Percentiles rank a stretch among this genome's conserved stretches.
Conservation (phyloP, 495 filamentous ascomycete genomes). For the Elasticomyces elasticus region DNA sequence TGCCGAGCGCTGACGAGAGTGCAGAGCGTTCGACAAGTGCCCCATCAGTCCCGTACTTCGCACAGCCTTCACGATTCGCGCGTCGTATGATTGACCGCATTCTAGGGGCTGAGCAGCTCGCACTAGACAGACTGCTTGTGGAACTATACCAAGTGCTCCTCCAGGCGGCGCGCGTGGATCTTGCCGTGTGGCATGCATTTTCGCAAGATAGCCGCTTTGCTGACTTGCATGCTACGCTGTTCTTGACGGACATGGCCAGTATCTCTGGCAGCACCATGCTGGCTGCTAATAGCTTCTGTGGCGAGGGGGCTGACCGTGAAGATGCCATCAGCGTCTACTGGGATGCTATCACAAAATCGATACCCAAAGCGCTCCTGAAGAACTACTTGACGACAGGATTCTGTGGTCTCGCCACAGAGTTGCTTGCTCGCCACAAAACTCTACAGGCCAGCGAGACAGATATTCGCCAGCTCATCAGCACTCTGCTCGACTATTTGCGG, state of each 20-base stretch:
- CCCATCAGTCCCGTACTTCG: not conserved
- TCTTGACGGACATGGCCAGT: not conserved
- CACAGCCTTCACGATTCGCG: not conserved
- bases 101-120: not conserved
- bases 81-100: not conserved
- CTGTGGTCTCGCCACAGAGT: slow-evolving; percentile 4
- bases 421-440: not conserved
- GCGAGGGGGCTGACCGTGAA: not conserved
- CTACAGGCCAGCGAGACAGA: slow-evolving; percentile 1
- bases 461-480: slow-evolving; percentile 1
- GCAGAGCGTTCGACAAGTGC: slow-evolving; percentile 4
- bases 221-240: slow-evolving; percentile 1
- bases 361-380: not conserved
- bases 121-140: not conserved
- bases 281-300: slow-evolving; percentile 2
- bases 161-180: slow-evolving; percentile 2
- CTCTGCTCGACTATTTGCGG: not conserved
- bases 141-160: not conserved
- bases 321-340: slow-evolving; percentile 2
- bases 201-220: not conserved
- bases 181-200: not conserved
- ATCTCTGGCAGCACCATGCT: not conserved
- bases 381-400: not conserved
- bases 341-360: not conserved
- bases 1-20: not conserved